Evolutionary conservation across 192 early-diverging fungal species (phyloP).

Genomic region (Coemansia aciculifera): DNA sequence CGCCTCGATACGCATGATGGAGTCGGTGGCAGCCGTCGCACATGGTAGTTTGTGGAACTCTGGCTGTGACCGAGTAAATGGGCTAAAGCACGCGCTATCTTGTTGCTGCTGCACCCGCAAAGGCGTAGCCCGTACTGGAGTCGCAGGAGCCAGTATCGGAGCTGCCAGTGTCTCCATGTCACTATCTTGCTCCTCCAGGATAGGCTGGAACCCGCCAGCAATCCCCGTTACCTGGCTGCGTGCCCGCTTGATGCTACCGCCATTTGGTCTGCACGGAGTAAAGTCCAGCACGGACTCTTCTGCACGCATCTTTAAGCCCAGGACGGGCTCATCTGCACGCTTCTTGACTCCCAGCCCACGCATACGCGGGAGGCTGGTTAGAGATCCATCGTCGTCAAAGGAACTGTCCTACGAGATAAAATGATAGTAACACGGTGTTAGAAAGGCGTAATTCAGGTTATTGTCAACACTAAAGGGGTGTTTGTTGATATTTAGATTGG

Average conservation of each 20-base stretch:
- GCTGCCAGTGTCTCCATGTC: background rate
- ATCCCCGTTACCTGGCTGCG: constrained; percentile 29
- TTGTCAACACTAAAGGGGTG: background rate
- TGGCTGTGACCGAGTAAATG: constrained; percentile 35
- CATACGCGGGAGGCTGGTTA: constrained; percentile 36
- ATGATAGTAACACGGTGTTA: constrained; percentile 4
- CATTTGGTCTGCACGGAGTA: constrained; percentile 25
- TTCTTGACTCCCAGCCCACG: constrained; percentile 14
- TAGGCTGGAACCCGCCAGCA: constrained; percentile 10
- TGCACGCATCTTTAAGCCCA: background rate
- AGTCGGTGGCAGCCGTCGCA: constrained; percentile 56
- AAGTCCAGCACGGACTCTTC: background rate
- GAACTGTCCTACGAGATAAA: constrained; percentile 34
- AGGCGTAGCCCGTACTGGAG: background rate
- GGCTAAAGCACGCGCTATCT: constrained; percentile 19
- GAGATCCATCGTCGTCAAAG: constrained; percentile 42
- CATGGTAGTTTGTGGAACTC: constrained; percentile 62
- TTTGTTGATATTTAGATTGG: constrained; percentile 8
- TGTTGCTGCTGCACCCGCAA: constrained; percentile 1
- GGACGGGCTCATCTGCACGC: background rate
- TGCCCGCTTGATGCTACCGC: constrained; percentile 34
- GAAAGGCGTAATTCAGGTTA: background rate
- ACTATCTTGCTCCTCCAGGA: constrained; percentile 4
- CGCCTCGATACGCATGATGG: constrained; percentile 63
- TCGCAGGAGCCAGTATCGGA: background rate